Evolutionary conservation across 2,329 filamentous ascomycete genomes (phyloP).

Genomic region (Tothia fuscella): DNA sequence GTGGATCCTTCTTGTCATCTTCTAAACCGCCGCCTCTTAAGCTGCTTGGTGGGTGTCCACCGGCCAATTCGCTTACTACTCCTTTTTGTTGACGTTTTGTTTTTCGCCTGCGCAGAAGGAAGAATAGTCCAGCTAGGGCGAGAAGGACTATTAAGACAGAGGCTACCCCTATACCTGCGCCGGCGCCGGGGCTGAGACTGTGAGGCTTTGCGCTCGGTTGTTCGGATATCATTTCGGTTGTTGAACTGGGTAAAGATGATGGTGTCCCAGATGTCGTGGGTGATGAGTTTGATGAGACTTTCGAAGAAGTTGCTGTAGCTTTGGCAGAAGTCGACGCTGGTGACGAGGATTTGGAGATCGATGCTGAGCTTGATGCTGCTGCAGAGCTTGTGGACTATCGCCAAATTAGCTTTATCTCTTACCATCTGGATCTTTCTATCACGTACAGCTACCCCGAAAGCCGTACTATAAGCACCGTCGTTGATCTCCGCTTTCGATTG

Average conservation of each 20-base stretch:
- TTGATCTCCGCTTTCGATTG: neutral
- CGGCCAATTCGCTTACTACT: no score
- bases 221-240: no score
- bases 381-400: neutral
- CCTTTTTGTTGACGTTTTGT: neutral
- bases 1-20: neutral
- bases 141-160: neutral
- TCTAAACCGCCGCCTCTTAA: neutral
- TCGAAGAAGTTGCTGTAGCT: neutral
- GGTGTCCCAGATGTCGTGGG: no score
- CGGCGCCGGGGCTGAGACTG: neutral
- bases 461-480: neutral
- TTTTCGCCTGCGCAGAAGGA: neutral
- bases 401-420: neutral
- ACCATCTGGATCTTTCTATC: neutral
- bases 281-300: no score
- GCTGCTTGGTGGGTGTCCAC: neutral
- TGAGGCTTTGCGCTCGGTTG: no score
- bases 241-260: no score
- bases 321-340: neutral
- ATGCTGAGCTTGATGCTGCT: neutral
- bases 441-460: neutral
- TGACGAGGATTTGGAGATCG: neutral
- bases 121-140: neutral
- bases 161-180: neutral